These are phyloP conservation scores for Sugiyamaella grinbergsii DNA, from an alignment of 1,139 yeast species.

Conservation along the genomic window DNA sequence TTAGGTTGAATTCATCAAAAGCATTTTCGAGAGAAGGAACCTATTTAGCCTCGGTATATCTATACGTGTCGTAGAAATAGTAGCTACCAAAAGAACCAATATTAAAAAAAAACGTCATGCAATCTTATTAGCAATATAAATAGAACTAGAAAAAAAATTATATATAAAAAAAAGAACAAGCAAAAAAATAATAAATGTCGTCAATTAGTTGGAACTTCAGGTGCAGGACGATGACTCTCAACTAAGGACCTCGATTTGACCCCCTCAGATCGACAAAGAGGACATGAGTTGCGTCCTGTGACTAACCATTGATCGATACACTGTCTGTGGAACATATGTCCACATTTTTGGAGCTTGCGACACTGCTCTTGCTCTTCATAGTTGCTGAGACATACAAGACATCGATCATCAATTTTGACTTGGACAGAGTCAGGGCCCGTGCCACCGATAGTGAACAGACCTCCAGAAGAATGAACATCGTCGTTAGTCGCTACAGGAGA, in stretches of 20 bases:
- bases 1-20: too few relatives aligned
- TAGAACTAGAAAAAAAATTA: too few relatives aligned
- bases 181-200: too few relatives aligned
- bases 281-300: constrained; percentile 58
- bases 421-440: constrained; percentile 18
- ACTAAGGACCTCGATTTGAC: constrained; percentile 32
- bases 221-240: neutral
- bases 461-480: constrained; percentile 48
- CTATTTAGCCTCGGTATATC: too few relatives aligned
- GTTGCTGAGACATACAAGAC: constrained; percentile 55
- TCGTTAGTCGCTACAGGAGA: constrained; percentile 48
- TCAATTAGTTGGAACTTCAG: neutral
- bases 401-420: constrained; percentile 40
- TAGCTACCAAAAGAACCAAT: neutral
- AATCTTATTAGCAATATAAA: too few relatives aligned
- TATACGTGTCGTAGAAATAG: too few relatives aligned
- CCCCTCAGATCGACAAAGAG: constrained; percentile 55
- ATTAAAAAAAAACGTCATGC: neutral
- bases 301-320: constrained; percentile 62
- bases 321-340: constrained; percentile 53
- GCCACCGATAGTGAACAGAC: constrained; percentile 35
- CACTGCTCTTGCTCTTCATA: constrained; percentile 51
- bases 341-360: constrained; percentile 49
- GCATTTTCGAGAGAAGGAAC: too few relatives aligned
- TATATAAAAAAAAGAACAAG: neutral